Evolutionary conservation across 805 yeast species (phyloP), one percentile per base, ranked within the genome.

Genomic region (Ogataea salicorniae): DNA sequence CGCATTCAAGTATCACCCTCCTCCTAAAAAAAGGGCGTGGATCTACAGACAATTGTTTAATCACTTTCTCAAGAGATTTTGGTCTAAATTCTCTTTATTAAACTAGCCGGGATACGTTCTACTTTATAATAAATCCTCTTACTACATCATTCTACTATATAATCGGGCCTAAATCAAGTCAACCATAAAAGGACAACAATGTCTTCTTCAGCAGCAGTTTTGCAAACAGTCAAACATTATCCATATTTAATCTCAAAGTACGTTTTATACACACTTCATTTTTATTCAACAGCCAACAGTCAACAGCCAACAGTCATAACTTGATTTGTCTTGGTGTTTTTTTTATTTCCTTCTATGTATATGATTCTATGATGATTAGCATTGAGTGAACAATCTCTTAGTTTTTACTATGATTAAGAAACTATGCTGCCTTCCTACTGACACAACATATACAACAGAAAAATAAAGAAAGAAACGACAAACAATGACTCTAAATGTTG

Each of bases 201-300:
- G 52, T 20, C 47, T n/a, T 39, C 56, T 18, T 45, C 54, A 8
- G 41, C 47, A 18, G 48, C 52, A 15, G 50, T 50, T 8, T 51
- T 53, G 6, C 54, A 50, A 39, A 47, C 56, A 22, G 54, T 52
- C 31, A 51, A 50, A 34, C 61, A 58, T 36, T 56, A 60, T 56
- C 79, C 76, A 36, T 76, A 75, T 59, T 65, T 79, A 45, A 67
- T 79, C 14, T 73, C 77, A 38, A 69, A 53, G 72, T 67, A 57
- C 37, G 71, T 61, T 16, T 26, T 22, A 6, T 23, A 2, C 15
- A 22, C 17, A 8, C 22, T 29, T 35, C 16, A 5, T 13, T 11
- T 22, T 11, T 34, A 22, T 9, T 41, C 34, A 9, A 7, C 31
- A 9, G 9, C 8, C 29, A 23, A 23, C 29, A n/a, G n/a, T n/a